Percentiles rank a stretch among this genome's conserved stretches.
Conservation (phyloP, 495 filamentous ascomycete genomes). For the Parmelia sp. region DNA sequence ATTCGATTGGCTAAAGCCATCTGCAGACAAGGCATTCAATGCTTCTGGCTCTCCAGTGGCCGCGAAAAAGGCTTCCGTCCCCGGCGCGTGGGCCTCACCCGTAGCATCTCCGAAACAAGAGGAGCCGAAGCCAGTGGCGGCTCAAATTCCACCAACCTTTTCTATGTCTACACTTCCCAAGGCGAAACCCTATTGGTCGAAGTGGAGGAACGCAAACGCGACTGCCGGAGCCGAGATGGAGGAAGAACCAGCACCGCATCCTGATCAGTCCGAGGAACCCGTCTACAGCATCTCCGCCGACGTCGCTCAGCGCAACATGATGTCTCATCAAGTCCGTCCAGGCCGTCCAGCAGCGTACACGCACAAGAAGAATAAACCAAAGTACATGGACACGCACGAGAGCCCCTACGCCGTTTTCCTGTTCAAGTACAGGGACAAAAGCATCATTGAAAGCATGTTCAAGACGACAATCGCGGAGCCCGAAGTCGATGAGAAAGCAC, state of each 20-base stretch:
- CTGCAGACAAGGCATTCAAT: background rate
- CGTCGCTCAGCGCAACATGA: constrained; percentile 16
- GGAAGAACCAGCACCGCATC: background rate
- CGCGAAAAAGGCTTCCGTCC: background rate
- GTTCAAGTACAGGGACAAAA: constrained; percentile 41
- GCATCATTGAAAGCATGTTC: constrained; percentile 18
- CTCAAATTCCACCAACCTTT: constrained; percentile 2
- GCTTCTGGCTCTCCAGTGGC: background rate
- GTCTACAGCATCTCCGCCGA: constrained; percentile 18
- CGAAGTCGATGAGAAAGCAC: constrained; percentile 20
- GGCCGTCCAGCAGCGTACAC: constrained; percentile 33
- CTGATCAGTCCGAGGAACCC: background rate
- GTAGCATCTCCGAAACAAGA: background rate
- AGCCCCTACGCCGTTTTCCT: constrained; percentile 43
- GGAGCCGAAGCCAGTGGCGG: background rate
- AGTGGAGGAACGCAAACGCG: constrained; percentile 9
- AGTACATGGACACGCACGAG: constrained; percentile 37
- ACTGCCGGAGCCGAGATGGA: constrained; percentile 6
- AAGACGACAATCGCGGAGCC: constrained; percentile 6
- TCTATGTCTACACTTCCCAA: background rate
- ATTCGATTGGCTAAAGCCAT: constrained; percentile 6
- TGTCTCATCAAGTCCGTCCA: constrained; percentile 31
- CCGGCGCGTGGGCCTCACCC: constrained; percentile 4
- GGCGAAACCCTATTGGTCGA: constrained; percentile 23
- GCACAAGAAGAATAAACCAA: constrained; percentile 32